These are phyloP conservation scores for Colletotrichum lini DNA, from an alignment of 2,329 filamentous ascomycete genomes.

Conservation along the genomic window DNA sequence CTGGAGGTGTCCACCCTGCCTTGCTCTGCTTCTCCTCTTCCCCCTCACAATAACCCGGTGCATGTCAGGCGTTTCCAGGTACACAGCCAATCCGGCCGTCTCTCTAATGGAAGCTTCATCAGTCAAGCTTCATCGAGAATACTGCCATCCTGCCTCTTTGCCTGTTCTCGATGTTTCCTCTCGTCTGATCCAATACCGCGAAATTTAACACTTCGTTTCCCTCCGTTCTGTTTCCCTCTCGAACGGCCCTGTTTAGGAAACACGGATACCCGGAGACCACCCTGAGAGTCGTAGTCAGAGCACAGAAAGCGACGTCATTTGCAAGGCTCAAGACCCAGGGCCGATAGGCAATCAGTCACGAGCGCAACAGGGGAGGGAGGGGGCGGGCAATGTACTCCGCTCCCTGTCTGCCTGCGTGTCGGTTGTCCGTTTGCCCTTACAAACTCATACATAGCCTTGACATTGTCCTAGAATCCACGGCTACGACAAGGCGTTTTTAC, in stretches of 20 bases:
- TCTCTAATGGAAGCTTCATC: constrained; percentile 1
- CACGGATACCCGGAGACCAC: background rate
- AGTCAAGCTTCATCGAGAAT: constrained; percentile 13
- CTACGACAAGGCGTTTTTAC: background rate
- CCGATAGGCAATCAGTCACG: constrained; percentile 17
- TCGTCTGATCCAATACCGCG: background rate
- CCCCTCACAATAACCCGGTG: background rate
- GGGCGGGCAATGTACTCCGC: constrained; percentile 11
- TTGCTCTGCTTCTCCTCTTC: background rate
- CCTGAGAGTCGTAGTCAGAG: constrained; percentile 18
- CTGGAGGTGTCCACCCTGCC: background rate
- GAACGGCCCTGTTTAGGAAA: background rate
- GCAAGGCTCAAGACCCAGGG: constrained; percentile 25
- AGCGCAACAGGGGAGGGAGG: constrained; percentile 4
- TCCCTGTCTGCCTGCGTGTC: background rate
- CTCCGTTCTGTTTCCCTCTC: background rate
- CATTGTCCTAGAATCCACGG: constrained; percentile 14
- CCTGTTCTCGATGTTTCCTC: background rate
- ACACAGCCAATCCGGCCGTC: constrained; percentile 4
- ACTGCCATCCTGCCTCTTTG: constrained; percentile 5
- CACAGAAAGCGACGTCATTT: constrained; percentile 35
- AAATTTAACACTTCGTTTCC: background rate
- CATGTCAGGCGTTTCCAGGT: background rate
- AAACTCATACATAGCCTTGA: background rate
- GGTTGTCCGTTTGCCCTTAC: no score